These are phyloP conservation scores for Xylaria sp. DNA, from an alignment of 2,329 filamentous ascomycete genomes.

Conservation along the genomic window DNA sequence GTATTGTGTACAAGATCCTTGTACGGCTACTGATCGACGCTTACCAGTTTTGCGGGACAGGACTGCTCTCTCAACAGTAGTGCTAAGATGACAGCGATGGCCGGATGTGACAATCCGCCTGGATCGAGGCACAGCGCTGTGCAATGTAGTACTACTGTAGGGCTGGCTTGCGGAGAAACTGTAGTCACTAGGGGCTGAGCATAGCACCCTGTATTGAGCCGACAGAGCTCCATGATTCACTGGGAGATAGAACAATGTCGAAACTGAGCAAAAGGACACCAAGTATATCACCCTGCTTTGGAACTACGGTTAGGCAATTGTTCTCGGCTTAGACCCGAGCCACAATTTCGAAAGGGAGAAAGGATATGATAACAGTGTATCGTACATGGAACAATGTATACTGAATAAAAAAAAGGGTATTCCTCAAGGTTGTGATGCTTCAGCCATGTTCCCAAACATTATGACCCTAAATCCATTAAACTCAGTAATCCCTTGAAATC, in stretches of 20 bases:
- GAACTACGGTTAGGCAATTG: no score
- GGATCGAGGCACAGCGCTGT: background rate
- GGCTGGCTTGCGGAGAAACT: slow-evolving; percentile 20
- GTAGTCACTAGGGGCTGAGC: background rate
- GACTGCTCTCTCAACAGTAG: background rate
- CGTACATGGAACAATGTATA: background rate
- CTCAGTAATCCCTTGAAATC: background rate
- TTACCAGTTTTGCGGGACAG: no score
- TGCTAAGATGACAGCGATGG: background rate
- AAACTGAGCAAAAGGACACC: no score
- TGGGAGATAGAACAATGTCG: no score
- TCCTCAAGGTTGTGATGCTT: background rate
- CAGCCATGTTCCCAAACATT: background rate
- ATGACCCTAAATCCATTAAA: background rate
- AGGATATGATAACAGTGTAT: background rate
- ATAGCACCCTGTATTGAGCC: background rate
- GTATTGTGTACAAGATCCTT: no score
- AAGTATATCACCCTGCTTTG: no score
- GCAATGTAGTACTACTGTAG: slow-evolving; percentile 11
- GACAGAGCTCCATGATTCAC: no score
- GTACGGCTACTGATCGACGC: no score
- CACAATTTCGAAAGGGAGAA: background rate
- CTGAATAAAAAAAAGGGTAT: background rate
- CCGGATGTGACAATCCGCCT: slow-evolving; percentile 11
- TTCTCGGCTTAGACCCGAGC: no score